Evolutionary conservation across 2,329 filamentous ascomycete species (phyloP), one percentile per base, ranked within the genome.

Genomic region (Calonectria honghensis): DNA sequence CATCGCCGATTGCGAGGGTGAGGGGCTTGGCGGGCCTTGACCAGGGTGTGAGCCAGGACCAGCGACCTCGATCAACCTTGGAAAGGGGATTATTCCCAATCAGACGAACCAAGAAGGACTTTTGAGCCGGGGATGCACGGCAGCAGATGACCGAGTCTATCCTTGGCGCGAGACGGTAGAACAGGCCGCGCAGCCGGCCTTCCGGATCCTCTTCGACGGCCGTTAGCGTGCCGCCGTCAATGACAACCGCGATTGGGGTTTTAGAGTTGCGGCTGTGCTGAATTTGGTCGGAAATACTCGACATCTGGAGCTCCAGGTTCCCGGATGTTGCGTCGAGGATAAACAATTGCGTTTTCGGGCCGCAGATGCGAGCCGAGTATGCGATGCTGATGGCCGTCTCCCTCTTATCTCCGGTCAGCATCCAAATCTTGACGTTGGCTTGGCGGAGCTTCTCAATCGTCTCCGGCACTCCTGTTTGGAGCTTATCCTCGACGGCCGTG

Each of bases 91-190:
- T 90, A 41, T 93, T 92, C 6, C 96, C 91, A 71, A 98, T 95
- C 4, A 93, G 93, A 77, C 92, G 93, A 54, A 98, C 96, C 3
- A 98, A 91, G 20, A 93, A 91, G 0, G 96, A 95, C 84, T 98
- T 98, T 82, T 98, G 96, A 27, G 94, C 93, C 0, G 96, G 96
- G 41, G 94, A 96, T 1, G 96, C 96, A 41, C 96, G 94, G 82
- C 96, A 98, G 86, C 96, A 98, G 74, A 98, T 96, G 35, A 98
- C 96, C 0, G 95, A 96, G 83, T 98, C 95, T 4, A 96, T 93
- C n/a, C 92, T 88, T 27, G 96, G 91, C 72, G 95, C 95, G 14
- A 98, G 89, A 27, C 92, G 91, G 81, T 95, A 96, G 87, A 98
- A 98, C 6, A 93, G 88, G 0, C 90, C 81, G 6, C 85, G 86